Evolutionary conservation across 2,329 filamentous ascomycete species (phyloP), one percentile per base, ranked within the genome.

Genomic region (Alternaria sp.): DNA sequence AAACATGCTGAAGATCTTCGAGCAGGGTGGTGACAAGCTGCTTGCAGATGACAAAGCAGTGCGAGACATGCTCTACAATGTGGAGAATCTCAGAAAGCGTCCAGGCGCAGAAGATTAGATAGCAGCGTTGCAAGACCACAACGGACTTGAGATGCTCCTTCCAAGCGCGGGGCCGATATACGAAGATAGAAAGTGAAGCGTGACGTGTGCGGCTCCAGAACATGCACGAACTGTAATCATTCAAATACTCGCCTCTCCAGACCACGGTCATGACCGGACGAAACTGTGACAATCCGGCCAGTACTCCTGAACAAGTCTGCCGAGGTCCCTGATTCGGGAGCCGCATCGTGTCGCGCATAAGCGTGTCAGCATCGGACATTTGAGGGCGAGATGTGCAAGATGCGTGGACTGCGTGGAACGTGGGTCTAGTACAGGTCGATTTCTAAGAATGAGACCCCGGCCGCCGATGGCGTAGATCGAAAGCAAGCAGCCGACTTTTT

Each of bases 21-120:
- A 54, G 9, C 54, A 59, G 16, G 48, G 39, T 38, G 52, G 56
- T 36, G 56, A 66, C n/a, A 51, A 63, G 67, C 24, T 58, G 57
- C 54, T 64, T 57, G 51, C 53, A 18, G 73, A 78, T 61, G 73
- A 76, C 44, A 81, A 80, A 67, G 70, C 74, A 57, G 57, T 84
- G 36, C 80, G 80, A 63, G 78, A 77, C 52, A 72, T 83, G 22
- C 73, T 85, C 24, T 85, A 85, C 69, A 77, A 76, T 28, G 73
- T 83, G 43, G 81, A 81, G 61, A 83, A 83, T 56, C 74, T 86
- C 48, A 78, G 84, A 56, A 86, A 86, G 71, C 77, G 82, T 54
- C 78, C 77, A 70, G 77, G 72, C 57, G 70, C 70, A 14, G 75
- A 77, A 43, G 77, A 78, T 59, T 75, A 76, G 69, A 55, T 49